Conservation (phyloP, 257 asterid species). For the Forsythia viridissima region DNA sequence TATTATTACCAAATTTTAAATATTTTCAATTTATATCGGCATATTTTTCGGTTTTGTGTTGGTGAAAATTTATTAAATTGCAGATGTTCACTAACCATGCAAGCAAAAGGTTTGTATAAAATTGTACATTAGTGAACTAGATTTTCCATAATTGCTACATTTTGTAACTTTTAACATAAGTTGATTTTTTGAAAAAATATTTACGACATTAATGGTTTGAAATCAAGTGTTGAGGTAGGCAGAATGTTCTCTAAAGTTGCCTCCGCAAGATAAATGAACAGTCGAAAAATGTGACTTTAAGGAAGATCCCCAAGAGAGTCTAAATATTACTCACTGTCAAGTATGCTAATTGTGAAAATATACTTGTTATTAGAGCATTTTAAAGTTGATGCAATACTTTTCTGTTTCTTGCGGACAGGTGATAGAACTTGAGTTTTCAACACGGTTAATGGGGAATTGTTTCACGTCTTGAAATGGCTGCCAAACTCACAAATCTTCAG, state of each 20-base stretch:
- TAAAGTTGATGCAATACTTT: too few species aligned
- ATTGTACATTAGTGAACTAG: neutral
- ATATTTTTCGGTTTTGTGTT: neutral
- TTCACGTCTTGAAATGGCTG: slow-evolving; percentile 56
- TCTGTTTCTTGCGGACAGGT: slow-evolving; percentile 32
- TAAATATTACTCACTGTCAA: neutral
- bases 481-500: slow-evolving; percentile 47
- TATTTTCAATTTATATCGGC: too few species aligned
- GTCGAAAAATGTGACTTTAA: neutral
- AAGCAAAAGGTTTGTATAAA: too few species aligned
- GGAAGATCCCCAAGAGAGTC: neutral
- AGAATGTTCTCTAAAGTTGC: too few species aligned
- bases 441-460: slow-evolving; percentile 44
- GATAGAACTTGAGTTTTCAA: slow-evolving; percentile 55
- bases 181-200: too few species aligned
- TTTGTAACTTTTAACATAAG: neutral
- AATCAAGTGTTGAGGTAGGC: neutral
- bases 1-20: neutral
- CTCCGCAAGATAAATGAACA: too few species aligned
- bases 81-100: neutral
- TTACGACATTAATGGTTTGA: neutral
- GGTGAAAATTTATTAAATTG: neutral
- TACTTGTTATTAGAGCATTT: too few species aligned
- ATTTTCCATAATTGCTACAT: neutral
- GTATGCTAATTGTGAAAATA: too few species aligned